Conservation (phyloP, 1,284 basidiomycete species). For the Ganoderma lucidum region DNA sequence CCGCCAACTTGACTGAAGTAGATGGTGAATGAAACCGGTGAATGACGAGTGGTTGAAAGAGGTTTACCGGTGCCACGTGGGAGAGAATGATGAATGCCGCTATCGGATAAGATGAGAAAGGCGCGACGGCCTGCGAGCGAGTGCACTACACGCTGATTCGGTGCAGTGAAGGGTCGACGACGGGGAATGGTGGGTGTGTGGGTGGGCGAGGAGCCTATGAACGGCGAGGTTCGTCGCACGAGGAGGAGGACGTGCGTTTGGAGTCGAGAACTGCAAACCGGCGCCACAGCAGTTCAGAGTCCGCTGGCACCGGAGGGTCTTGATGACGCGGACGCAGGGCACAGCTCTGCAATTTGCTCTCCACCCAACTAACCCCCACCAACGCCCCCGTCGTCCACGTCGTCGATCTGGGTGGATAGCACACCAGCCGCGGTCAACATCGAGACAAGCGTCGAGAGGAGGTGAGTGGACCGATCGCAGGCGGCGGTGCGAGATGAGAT, state of each 20-base stretch:
- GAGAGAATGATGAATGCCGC: constrained; percentile 2
- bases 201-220: not conserved
- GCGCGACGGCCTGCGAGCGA: constrained; percentile 11
- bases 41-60: constrained; percentile 1
- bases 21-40: not conserved
- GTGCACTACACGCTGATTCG: not conserved
- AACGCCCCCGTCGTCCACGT: not conserved
- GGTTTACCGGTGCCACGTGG: constrained; percentile 24
- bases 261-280: not conserved
- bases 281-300: constrained; percentile 15
- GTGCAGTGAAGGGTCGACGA: constrained; percentile 8
- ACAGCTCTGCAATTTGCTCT: constrained; percentile 8
- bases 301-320: constrained; percentile 10
- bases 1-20: constrained; percentile 7
- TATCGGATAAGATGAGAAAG: constrained; percentile 35
- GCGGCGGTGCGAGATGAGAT: constrained; percentile 23
- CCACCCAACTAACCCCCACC: not conserved
- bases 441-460: constrained; percentile 1
- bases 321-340: constrained; percentile 5
- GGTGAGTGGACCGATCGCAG: constrained; percentile 23
- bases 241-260: not conserved
- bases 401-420: constrained; percentile 3
- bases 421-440: not conserved
- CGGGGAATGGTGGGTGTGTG: constrained; percentile 9
- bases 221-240: constrained; percentile 18